These are phyloP conservation scores for Mycotypha africana DNA, from an alignment of 371 early-diverging fungal genomes.

Conservation along the genomic window DNA sequence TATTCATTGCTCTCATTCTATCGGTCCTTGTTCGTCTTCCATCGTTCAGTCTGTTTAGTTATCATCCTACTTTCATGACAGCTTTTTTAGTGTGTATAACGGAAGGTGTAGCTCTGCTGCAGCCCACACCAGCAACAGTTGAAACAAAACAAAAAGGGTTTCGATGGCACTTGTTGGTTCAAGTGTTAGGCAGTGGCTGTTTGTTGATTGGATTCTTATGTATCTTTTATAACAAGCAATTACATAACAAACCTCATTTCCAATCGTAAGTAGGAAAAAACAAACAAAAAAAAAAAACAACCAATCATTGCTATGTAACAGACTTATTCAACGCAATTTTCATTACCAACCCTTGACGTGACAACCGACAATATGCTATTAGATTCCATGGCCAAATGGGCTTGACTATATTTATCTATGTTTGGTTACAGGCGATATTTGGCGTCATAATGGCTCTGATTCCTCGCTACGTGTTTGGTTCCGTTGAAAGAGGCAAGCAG, in stretches of 20 bases:
- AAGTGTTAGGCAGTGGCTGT: conserved; percentile 12
- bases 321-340: no score
- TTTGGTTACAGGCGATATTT: conserved; percentile 25
- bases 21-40: conserved; percentile 20
- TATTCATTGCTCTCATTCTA: conserved; percentile 20
- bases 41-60: conserved; percentile 22
- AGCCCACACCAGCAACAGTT: conserved; percentile 21
- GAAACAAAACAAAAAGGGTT: conserved; percentile 24
- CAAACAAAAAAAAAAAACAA: no score
- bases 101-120: conserved; percentile 26
- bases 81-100: conserved; percentile 18
- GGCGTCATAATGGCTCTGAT: conserved; percentile 24
- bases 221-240: conserved; percentile 24
- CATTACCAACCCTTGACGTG: no score
- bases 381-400: conserved; percentile 32
- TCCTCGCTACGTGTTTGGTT: conserved; percentile 19
- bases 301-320: not conserved
- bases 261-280: conserved; percentile 28
- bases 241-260: conserved; percentile 22
- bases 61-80: conserved; percentile 28
- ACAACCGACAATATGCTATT: not conserved
- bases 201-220: conserved; percentile 19
- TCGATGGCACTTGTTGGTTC: conserved; percentile 20
- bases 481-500: conserved; percentile 17
- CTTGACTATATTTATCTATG: conserved; percentile 19